Evolutionary conservation across 2,329 filamentous ascomycete genomes (phyloP), one percentile per base, ranked within the genome.

Genomic region (Trichophaea hybrida): DNA sequence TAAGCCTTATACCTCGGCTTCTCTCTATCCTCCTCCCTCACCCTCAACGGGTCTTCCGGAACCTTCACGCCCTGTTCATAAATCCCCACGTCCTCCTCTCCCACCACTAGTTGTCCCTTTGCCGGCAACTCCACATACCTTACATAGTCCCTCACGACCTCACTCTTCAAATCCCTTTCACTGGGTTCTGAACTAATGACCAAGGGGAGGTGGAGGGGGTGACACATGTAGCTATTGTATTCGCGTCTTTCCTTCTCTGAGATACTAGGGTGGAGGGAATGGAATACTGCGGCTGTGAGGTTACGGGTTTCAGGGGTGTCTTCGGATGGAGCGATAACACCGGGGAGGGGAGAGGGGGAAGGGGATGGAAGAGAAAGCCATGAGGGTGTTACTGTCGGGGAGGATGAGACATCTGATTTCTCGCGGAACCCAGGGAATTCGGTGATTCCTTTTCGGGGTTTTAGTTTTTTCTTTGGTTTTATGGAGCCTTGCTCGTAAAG

Each of bases 1-100:
- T 98, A 98, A 7, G 90, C 87, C 74, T 95, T 97, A 73, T 98
- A 98, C 67, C 93, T 78, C 78, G 97, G 96, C 79, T 94, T 97
- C 44, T 80, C 78, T 50, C 83, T 78, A 44, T 97, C 93, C 69
- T 94, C 90, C 49, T 90, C 84, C 1, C 83, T 84, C 12, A 97
- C 91, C 1, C 88, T 94, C 56, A 98, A 74, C 15, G 88, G 88
- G 68, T 95, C 88, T 62, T 93, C 86, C 4, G 80, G 81, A 10
- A 93, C 80, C 48, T 78, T 80, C 59, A 96, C 72, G 69, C 93
- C 85, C 63, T 93, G 86, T 34, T 76, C 76, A 72, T 94, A 96
- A 60, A 87, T 80, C 17, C 79, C 79, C 50, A 84, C 69, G 65
- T 89, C 86, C 59, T 85, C 82, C 59, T 83, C 83, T 3, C 77